Conservation (phyloP, 2,329 filamentous ascomycete species). For the Trichoderma breve region DNA sequence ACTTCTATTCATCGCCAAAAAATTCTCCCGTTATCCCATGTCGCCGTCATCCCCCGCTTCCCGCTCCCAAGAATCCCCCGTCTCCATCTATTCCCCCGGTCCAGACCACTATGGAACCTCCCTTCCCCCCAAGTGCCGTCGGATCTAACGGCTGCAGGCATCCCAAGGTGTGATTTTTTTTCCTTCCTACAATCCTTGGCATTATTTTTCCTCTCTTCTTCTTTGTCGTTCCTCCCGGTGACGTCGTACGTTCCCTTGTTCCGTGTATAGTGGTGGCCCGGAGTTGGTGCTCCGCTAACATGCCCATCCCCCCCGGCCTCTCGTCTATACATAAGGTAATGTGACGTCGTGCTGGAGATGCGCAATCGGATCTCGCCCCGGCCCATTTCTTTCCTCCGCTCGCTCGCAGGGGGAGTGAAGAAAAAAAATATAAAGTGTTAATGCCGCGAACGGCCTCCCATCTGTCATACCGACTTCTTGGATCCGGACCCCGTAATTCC, state of each 20-base stretch:
- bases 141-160: constrained; percentile 13
- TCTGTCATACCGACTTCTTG: background rate
- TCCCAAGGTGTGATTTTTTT: background rate
- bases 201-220: background rate
- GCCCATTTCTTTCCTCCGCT: background rate
- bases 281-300: background rate
- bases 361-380: constrained; percentile 9
- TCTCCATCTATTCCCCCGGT: constrained; percentile 25
- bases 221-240: background rate
- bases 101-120: constrained; percentile 31
- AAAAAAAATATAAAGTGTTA: background rate
- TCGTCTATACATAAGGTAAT: background rate
- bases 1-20: background rate
- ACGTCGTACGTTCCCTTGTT: background rate
- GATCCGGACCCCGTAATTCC: background rate
- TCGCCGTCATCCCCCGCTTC: background rate
- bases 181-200: background rate
- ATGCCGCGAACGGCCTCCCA: constrained; percentile 5
- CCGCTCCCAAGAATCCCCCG: background rate
- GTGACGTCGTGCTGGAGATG: background rate
- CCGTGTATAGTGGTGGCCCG: background rate
- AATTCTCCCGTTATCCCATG: background rate
- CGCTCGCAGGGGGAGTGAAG: background rate
- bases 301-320: background rate
- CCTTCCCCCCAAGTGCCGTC: constrained; percentile 5